A percentile compares a stretch with the other conserved stretches of the same genome.
These are phyloP conservation scores for Plantago coronopus DNA, from an alignment of 305 asterid species.

Conservation along the genomic window DNA sequence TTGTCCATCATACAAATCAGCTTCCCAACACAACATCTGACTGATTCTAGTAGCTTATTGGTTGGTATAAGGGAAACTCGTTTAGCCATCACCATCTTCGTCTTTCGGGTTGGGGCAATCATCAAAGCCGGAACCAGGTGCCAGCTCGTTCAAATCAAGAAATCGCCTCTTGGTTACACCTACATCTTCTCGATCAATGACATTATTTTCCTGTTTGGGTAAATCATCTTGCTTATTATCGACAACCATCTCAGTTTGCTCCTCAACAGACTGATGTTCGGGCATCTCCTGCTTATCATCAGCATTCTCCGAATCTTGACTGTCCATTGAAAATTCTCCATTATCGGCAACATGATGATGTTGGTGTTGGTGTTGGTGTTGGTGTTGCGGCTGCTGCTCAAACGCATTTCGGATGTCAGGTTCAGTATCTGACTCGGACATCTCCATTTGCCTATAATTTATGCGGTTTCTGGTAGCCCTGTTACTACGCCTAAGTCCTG, in stretches of 20 bases:
- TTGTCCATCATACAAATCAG: constrained; percentile 44
- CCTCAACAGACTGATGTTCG: constrained; percentile 35
- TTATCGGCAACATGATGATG: constrained; percentile 38
- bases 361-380: constrained; percentile 28
- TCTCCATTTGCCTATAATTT: constrained; percentile 61
- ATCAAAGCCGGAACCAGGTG: constrained; percentile 85
- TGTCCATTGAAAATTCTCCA: constrained; percentile 42
- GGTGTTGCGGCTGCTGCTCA: constrained; percentile 35
- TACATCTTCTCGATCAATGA: constrained; percentile 42
- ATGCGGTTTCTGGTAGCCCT: constrained; percentile 76
- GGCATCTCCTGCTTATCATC: constrained; percentile 38
- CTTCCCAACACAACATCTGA: constrained; percentile 28
- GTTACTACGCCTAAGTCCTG: constrained; percentile 85
- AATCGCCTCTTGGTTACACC: constrained; percentile 55
- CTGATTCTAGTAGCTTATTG: too few species aligned
- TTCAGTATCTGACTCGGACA: constrained; percentile 79
- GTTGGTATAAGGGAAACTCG: constrained; percentile 20
- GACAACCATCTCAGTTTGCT: constrained; percentile 28
- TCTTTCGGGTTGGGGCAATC: constrained; percentile 69
- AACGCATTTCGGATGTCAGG: constrained; percentile 37
- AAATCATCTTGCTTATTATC: constrained; percentile 33
- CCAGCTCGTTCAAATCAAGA: constrained; percentile 96
- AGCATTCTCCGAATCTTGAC: constrained; percentile 49
- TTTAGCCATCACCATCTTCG: constrained; percentile 45
- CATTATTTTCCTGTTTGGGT: constrained; percentile 34